These are phyloP conservation scores for Polyplosphaeria fusca DNA, from an alignment of 495 filamentous ascomycete species.

Conservation along the genomic window DNA sequence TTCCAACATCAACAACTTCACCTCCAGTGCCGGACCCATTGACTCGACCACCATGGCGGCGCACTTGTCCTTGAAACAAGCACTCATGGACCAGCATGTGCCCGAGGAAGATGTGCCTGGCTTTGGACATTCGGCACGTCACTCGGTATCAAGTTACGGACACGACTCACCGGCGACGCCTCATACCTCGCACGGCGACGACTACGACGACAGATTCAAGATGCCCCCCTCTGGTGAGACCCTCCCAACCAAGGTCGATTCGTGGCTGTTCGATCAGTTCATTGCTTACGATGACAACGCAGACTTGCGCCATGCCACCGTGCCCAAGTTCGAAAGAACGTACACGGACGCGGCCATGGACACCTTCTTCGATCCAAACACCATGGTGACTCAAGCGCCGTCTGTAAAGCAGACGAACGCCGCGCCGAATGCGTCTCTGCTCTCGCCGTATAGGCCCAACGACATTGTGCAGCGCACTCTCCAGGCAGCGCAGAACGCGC, in stretches of 20 bases:
- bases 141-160: slow-evolving; percentile 54
- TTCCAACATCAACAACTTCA: slow-evolving; percentile 19
- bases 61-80: slow-evolving; percentile 55
- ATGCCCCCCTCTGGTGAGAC: slow-evolving; percentile 38
- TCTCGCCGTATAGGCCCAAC: slow-evolving; percentile 56
- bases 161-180: slow-evolving; percentile 58
- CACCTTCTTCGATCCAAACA: slow-evolving; percentile 75
- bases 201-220: slow-evolving; percentile 46
- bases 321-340: slow-evolving; percentile 80
- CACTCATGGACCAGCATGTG: slow-evolving; percentile 52
- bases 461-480: slow-evolving; percentile 68
- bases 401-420: slow-evolving; percentile 38
- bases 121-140: slow-evolving; percentile 50
- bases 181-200: slow-evolving; percentile 52
- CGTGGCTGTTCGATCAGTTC: slow-evolving; percentile 57
- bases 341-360: slow-evolving; percentile 83
- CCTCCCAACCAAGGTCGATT: slow-evolving; percentile 41
- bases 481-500: slow-evolving; percentile 71
- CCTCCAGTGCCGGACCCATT: slow-evolving; percentile 29
- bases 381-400: slow-evolving; percentile 48
- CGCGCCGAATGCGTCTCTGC: slow-evolving; percentile 40
- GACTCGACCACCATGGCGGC: slow-evolving; percentile 43
- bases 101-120: slow-evolving; percentile 42
- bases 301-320: slow-evolving; percentile 40
- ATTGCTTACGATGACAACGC: slow-evolving; percentile 49